These are phyloP conservation scores for Fusarium veterinarium DNA, from an alignment of 2,329 filamentous ascomycete genomes.

Conservation along the genomic window DNA sequence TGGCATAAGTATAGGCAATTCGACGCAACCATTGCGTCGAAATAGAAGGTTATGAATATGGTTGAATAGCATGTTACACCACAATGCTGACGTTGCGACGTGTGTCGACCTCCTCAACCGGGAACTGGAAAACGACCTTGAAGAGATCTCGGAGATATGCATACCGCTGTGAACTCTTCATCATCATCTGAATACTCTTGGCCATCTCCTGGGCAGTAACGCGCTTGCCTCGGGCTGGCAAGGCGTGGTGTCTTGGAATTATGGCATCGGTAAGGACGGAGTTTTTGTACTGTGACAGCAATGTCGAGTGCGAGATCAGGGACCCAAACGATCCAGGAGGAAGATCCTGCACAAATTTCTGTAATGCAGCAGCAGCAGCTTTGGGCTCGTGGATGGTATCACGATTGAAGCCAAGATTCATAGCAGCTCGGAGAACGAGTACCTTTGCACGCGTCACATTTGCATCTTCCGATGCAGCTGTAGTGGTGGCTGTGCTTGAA, in stretches of 20 bases:
- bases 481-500: slow-evolving; percentile 78
- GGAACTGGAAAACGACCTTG: slow-evolving; percentile 85
- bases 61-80: slow-evolving; percentile 47
- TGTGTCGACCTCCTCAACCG: slow-evolving; percentile 79
- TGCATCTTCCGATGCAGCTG: slow-evolving; percentile 75
- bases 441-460: slow-evolving; percentile 83
- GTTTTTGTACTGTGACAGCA: slow-evolving; percentile 84
- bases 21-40: background rate
- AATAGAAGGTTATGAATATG: background rate
- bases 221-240: slow-evolving; percentile 67
- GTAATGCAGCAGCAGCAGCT: slow-evolving; percentile 66
- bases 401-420: slow-evolving; percentile 84
- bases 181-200: slow-evolving; percentile 82
- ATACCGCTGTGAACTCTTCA: slow-evolving; percentile 74
- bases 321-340: slow-evolving; percentile 83
- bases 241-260: slow-evolving; percentile 54
- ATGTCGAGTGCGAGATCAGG: slow-evolving; percentile 73
- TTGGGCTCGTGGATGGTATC: slow-evolving; percentile 59
- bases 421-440: slow-evolving; percentile 84
- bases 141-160: slow-evolving; percentile 85
- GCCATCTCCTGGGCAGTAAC: slow-evolving; percentile 80
- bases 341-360: slow-evolving; percentile 80
- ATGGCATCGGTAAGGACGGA: slow-evolving; percentile 78
- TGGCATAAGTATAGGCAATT: slow-evolving; percentile 11
- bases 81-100: slow-evolving; percentile 73